These are phyloP conservation scores for Aurifilum marmelostoma DNA, from an alignment of 2,329 filamentous ascomycete genomes.

Conservation along the genomic window DNA sequence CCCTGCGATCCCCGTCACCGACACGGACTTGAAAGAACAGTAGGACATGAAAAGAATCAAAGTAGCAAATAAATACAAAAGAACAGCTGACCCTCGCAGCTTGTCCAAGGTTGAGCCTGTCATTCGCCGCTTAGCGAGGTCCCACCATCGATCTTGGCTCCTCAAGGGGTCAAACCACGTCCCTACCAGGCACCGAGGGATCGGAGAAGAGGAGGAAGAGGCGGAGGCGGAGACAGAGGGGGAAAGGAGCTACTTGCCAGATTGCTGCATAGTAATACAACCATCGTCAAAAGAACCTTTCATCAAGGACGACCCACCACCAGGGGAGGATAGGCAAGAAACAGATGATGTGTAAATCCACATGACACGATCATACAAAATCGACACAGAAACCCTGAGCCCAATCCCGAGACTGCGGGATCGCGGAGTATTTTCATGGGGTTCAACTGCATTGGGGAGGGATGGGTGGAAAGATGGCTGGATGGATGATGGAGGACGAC, in stretches of 20 bases:
- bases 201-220: not conserved
- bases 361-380: not conserved
- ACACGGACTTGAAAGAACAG: not conserved
- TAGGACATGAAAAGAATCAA: not conserved
- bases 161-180: not conserved
- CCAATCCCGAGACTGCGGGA: not conserved
- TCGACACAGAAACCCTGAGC: not conserved
- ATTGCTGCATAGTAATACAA: not conserved
- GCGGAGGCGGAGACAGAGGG: not conserved
- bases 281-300: not conserved
- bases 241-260: not conserved
- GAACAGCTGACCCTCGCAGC: not conserved
- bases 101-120: not conserved
- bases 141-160: slow-evolving; percentile 2
- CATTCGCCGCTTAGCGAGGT: slow-evolving; percentile 15
- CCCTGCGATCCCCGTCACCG: slow-evolving; percentile 3
- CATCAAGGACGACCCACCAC: slow-evolving; percentile 7
- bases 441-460: not conserved
- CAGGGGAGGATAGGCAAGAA: not conserved
- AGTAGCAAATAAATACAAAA: not conserved
- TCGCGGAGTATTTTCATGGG: slow-evolving; percentile 2
- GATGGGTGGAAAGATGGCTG: too few species aligned
- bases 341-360: not conserved
- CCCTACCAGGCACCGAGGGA: slow-evolving; percentile 1
- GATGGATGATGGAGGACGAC: not conserved